Conservation (phyloP, 225 moss, liverwort and hornwort genomes). For the Physcomitrium patens region DNA sequence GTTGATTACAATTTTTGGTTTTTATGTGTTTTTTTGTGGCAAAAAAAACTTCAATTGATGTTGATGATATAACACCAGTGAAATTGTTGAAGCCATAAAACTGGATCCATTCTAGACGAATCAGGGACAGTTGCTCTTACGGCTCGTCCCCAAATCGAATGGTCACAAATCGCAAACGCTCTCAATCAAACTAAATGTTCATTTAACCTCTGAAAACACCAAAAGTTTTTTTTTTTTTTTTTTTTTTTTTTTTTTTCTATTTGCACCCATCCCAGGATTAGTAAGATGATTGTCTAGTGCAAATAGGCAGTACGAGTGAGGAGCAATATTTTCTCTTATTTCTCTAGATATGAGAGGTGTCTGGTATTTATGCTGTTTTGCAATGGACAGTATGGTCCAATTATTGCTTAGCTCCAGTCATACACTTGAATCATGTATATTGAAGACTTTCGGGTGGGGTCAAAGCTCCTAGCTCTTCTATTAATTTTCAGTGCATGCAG, state of each 20-base stretch:
- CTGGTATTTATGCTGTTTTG: background rate
- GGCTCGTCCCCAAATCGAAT: constrained; percentile 67
- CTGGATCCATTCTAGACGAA: constrained; percentile 63
- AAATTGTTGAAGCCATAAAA: constrained; percentile 67
- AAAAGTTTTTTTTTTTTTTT: too few species aligned
- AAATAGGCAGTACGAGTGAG: constrained; percentile 65
- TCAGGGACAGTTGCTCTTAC: constrained; percentile 54
- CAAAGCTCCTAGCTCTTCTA: background rate
- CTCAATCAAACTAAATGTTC: background rate
- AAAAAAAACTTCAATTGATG: too few species aligned
- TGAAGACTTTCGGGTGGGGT: background rate
- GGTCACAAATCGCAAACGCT: constrained; percentile 60
- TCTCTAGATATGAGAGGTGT: constrained; percentile 72
- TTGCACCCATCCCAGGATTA: background rate
- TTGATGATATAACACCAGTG: constrained; percentile 27
- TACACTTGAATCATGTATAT: background rate
- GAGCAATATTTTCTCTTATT: constrained; percentile 61
- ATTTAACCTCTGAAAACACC: background rate
- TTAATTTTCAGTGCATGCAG: constrained; percentile 31
- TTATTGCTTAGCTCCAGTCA: background rate
- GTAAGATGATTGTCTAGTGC: constrained; percentile 4
- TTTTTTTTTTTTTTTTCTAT: background rate
- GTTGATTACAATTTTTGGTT: background rate
- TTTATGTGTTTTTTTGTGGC: constrained; percentile 3
- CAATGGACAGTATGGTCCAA: background rate